phyloP scores from a whole-genome alignment of 306 rosid genomes.

The Carpinus fangiana region DNA sequence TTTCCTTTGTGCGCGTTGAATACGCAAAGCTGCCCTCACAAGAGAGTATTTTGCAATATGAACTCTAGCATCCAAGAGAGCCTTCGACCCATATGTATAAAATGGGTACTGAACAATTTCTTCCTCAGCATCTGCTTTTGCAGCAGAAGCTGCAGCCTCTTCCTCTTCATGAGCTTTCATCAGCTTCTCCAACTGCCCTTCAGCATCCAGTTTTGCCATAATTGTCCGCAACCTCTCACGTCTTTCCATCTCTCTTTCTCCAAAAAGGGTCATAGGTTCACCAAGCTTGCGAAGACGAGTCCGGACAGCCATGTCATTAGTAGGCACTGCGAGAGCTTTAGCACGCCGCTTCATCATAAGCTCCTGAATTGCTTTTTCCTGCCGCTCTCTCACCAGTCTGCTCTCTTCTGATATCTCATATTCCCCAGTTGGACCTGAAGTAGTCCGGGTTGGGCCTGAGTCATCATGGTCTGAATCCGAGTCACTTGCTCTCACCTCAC shows the following conservation, averaged over 20 bases:
- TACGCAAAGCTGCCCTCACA: constrained; percentile 59
- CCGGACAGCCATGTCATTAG: constrained; percentile 88
- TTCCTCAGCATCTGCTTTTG: constrained; percentile 64
- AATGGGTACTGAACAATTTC: constrained; percentile 74
- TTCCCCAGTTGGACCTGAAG: constrained; percentile 49
- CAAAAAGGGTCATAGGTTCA: constrained; percentile 86
- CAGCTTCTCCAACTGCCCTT: constrained; percentile 81
- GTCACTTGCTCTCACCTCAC: constrained; percentile 56
- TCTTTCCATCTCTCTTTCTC: constrained; percentile 96
- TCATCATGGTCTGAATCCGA: constrained; percentile 67
- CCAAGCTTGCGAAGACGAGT: constrained; percentile 88
- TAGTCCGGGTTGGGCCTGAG: constrained; percentile 29
- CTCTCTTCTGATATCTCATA: constrained; percentile 92
- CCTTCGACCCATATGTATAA: constrained; percentile 77
- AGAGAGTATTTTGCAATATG: constrained; percentile 72
- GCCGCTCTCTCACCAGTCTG: constrained; percentile 67
- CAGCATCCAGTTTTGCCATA: constrained; percentile 76
- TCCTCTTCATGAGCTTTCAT: constrained; percentile 88
- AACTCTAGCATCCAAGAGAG: constrained; percentile 70
- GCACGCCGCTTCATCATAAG: constrained; percentile 87
- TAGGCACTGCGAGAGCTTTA: constrained; percentile 86
- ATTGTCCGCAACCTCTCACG: constrained; percentile 80
- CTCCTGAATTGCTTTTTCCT: constrained; percentile 78
- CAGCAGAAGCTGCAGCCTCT: constrained; percentile 69
- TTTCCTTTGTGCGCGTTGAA: constrained; percentile 76